A percentile compares a stretch with the other conserved stretches of the same genome.
phyloP scores from a whole-genome alignment of 768 basidiomycete genomes.

The Trichaptum fuscoviolaceum region DNA sequence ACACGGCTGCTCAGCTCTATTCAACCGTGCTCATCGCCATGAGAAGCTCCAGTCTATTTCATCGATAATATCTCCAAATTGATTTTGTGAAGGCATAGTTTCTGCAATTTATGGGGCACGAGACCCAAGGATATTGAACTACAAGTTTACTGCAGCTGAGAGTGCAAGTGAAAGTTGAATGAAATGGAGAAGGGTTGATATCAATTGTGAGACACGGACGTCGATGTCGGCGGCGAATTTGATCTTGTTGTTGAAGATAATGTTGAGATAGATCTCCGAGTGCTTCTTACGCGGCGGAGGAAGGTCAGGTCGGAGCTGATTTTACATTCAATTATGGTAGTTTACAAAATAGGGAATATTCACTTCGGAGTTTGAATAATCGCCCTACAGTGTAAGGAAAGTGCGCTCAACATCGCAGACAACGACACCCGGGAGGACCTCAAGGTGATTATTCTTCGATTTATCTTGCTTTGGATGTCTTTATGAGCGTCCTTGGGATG shows the following conservation, averaged over 20 bases:
- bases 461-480: neutral
- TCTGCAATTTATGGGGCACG: neutral
- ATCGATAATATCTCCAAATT: neutral
- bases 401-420: neutral
- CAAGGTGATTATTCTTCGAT: conserved; percentile 1
- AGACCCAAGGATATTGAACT: neutral
- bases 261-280: too few species aligned
- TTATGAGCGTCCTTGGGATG: neutral
- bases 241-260: too few species aligned
- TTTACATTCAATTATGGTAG: neutral
- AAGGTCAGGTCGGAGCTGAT: too few species aligned
- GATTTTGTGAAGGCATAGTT: too few species aligned
- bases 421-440: neutral
- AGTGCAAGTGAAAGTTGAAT: conserved; percentile 11
- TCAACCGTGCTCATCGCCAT: neutral
- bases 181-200: neutral
- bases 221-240: too few species aligned
- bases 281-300: too few species aligned
- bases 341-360: neutral
- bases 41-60: neutral
- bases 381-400: neutral
- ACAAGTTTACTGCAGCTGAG: neutral
- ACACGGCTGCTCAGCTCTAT: neutral
- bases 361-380: neutral
- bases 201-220: too few species aligned